phyloP scores from a whole-genome alignment of 2,329 filamentous ascomycete species.

The Colletotrichum simmondsii region DNA sequence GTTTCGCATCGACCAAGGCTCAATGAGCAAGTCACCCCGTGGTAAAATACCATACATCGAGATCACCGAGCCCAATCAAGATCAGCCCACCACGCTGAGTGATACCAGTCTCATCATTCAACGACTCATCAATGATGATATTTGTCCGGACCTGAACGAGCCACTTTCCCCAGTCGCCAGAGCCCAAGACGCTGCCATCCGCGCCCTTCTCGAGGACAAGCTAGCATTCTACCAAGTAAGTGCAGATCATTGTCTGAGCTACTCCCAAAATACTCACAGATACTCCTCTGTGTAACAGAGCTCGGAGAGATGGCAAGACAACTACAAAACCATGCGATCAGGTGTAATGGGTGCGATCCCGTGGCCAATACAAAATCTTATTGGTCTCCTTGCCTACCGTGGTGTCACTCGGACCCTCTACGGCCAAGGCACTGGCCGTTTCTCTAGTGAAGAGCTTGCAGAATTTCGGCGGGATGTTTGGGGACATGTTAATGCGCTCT shows the following conservation, averaged over 20 bases:
- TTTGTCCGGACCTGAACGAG: conserved; percentile 61
- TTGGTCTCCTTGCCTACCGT: conserved; percentile 62
- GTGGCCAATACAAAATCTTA: conserved; percentile 60
- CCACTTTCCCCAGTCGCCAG: conserved; percentile 49
- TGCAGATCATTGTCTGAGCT: neutral
- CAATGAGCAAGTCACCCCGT: conserved; percentile 56
- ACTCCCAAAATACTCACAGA: neutral
- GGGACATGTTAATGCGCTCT: conserved; percentile 58
- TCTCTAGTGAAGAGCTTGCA: conserved; percentile 59
- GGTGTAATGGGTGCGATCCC: conserved; percentile 59
- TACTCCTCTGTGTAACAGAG: conserved; percentile 42
- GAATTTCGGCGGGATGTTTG: conserved; percentile 62
- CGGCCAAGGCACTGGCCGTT: conserved; percentile 66
- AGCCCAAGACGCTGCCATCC: conserved; percentile 62
- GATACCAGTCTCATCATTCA: conserved; percentile 68
- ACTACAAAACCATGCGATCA: conserved; percentile 69
- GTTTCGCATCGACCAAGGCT: conserved; percentile 60
- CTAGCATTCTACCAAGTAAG: conserved; percentile 60
- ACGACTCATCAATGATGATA: conserved; percentile 51
- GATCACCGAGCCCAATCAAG: conserved; percentile 33
- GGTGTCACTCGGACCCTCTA: conserved; percentile 55
- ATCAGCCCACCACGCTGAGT: conserved; percentile 42
- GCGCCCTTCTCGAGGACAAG: conserved; percentile 69
- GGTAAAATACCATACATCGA: conserved; percentile 71
- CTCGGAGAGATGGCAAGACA: conserved; percentile 67